These are phyloP conservation scores for Eucalyptus cladocalyx DNA, from an alignment of 345 rosid genomes.

Conservation along the genomic window DNA sequence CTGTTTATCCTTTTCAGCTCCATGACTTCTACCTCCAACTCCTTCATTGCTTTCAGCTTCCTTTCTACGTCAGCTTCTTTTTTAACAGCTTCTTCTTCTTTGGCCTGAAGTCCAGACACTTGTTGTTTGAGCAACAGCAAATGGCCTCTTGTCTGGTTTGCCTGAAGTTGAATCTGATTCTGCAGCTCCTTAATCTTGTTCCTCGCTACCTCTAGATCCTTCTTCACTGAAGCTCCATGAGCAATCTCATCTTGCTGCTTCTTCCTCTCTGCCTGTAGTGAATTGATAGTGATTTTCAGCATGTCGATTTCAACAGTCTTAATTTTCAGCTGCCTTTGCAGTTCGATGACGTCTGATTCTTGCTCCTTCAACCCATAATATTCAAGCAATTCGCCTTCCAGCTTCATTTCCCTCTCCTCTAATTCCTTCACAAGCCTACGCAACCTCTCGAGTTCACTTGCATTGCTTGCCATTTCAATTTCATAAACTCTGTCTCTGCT, in stretches of 20 bases:
- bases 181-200: conserved; percentile 82
- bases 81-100: conserved; percentile 73
- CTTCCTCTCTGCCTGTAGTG: conserved; percentile 77
- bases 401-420: conserved; percentile 92
- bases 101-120: conserved; percentile 68
- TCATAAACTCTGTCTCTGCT: conserved; percentile 52
- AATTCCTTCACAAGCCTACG: conserved; percentile 61
- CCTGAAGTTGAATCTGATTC: conserved; percentile 87
- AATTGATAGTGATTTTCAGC: conserved; percentile 79
- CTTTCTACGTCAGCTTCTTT: conserved; percentile 60
- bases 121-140: conserved; percentile 85
- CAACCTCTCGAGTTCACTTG: conserved; percentile 63
- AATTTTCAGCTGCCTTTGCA: conserved; percentile 88
- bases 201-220: conserved; percentile 74
- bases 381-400: conserved; percentile 88
- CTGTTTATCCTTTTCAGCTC: conserved; percentile 88
- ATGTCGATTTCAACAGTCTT: conserved; percentile 90
- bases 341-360: conserved; percentile 57
- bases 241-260: conserved; percentile 79
- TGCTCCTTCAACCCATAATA: conserved; percentile 92
- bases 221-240: conserved; percentile 29
- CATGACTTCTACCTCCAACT: conserved; percentile 69
- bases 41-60: conserved; percentile 63
- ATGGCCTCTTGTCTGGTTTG: conserved; percentile 92
- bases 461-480: conserved; percentile 65